These are phyloP conservation scores for Pelagophyceae sp. DNA, from an alignment of 352 stramenopile species.

Conservation along the genomic window DNA sequence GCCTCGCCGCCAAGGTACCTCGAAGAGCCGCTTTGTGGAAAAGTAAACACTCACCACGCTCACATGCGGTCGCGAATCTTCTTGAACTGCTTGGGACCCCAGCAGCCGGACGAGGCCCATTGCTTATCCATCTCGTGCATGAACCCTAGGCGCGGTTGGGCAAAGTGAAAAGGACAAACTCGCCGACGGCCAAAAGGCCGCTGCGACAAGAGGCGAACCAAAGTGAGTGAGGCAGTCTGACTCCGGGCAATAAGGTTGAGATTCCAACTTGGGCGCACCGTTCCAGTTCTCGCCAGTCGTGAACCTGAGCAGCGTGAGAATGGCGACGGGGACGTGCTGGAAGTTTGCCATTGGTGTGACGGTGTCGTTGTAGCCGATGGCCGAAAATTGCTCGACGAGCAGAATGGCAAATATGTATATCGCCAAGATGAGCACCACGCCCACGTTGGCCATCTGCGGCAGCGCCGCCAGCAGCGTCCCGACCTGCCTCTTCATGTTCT, in stretches of 20 bases:
- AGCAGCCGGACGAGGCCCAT: slow-evolving; percentile 40
- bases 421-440: slow-evolving; percentile 74
- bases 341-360: slow-evolving; percentile 80
- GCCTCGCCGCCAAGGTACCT: not conserved
- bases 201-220: too few species aligned
- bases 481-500: slow-evolving; percentile 71
- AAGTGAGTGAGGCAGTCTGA: too few species aligned
- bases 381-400: slow-evolving; percentile 81
- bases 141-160: too few species aligned
- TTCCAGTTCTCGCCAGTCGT: slow-evolving; percentile 84
- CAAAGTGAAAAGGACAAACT: too few species aligned
- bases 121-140: slow-evolving; percentile 67
- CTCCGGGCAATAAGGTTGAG: too few species aligned
- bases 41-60: slow-evolving; percentile 19
- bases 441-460: slow-evolving; percentile 75
- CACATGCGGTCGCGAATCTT: slow-evolving; percentile 1
- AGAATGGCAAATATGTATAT: slow-evolving; percentile 84
- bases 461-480: slow-evolving; percentile 75
- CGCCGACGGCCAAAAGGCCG: too few species aligned
- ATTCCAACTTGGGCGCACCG: too few species aligned
- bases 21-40: slow-evolving; percentile 12
- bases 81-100: slow-evolving; percentile 30
- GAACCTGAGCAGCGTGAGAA: slow-evolving; percentile 74
- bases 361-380: slow-evolving; percentile 55
- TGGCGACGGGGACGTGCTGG: slow-evolving; percentile 70